A percentile compares a stretch with the other conserved stretches of the same genome.
Conservation (phyloP, 176 grass and related monocot species). For the Aegilops umbellulata region DNA sequence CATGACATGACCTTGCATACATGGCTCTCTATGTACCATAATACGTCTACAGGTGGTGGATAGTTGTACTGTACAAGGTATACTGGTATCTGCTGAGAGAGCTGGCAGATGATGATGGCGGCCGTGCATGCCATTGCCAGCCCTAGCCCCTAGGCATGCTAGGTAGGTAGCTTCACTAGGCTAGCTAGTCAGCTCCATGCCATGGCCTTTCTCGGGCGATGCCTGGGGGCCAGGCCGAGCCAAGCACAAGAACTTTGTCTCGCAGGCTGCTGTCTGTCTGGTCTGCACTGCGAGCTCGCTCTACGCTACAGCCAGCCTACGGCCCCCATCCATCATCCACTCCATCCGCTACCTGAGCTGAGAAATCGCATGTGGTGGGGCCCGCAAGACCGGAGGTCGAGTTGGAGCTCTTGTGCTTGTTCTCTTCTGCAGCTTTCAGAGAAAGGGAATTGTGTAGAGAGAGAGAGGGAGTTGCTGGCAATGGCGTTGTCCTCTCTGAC, state of each 20-base stretch:
- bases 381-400: neutral
- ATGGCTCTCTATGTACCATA: neutral
- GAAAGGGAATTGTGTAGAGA: too few relatives aligned
- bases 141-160: neutral
- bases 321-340: neutral
- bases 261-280: neutral
- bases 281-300: neutral
- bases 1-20: neutral
- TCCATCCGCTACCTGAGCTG: conserved; percentile 33
- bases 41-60: neutral
- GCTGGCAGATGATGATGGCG: neutral
- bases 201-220: conserved; percentile 15
- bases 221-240: conserved; percentile 23
- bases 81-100: neutral
- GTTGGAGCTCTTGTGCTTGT: conserved; percentile 29
- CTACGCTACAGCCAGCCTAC: neutral
- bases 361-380: conserved; percentile 19
- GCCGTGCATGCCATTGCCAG: conserved; percentile 14
- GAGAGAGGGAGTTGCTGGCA: neutral
- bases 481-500: neutral
- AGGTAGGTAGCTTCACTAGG: neutral
- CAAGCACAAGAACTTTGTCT: conserved; percentile 42
- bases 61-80: neutral
- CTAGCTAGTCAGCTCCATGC: conserved; percentile 22
- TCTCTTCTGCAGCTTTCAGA: neutral